phyloP scores from a whole-genome alignment of 306 rosid species.

The Vigna mungo region DNA sequence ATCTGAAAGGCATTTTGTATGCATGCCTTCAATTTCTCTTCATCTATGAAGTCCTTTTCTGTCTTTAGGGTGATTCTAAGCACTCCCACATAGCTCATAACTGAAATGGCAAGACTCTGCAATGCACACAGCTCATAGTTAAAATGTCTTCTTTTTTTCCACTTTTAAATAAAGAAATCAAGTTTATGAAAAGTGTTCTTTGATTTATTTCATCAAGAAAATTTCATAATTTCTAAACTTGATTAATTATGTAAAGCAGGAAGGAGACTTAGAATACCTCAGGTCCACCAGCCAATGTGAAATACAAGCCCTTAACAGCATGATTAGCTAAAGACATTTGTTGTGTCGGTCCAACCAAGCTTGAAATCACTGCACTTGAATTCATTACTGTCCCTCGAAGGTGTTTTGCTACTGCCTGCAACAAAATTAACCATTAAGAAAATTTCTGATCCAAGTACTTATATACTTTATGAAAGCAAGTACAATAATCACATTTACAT shows the following conservation, averaged over 20 bases:
- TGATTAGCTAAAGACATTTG: constrained; percentile 58
- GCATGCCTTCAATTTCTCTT: constrained; percentile 51
- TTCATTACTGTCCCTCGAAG: constrained; percentile 47
- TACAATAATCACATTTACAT: not conserved
- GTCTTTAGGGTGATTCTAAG: constrained; percentile 52
- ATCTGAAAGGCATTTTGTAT: constrained; percentile 53
- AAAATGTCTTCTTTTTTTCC: too few relatives aligned
- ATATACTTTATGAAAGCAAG: not conserved
- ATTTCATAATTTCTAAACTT: not conserved
- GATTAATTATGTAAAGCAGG: not conserved
- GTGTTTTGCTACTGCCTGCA: constrained; percentile 60
- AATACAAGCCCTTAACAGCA: constrained; percentile 57
- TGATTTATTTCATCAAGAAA: not conserved
- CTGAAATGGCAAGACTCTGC: constrained; percentile 59
- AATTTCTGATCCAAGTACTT: not conserved
- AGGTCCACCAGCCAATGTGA: constrained; percentile 53
- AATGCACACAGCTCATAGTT: not conserved
- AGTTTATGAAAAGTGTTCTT: not conserved
- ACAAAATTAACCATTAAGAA: not conserved
- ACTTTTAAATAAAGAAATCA: not conserved
- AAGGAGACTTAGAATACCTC: constrained; percentile 53
- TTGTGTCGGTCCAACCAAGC: constrained; percentile 65
- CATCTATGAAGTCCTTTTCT: constrained; percentile 56
- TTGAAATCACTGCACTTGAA: constrained; percentile 61
- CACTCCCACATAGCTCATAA: constrained; percentile 62